Conservation (phyloP, 495 filamentous ascomycete species). For the Trichocladium uniseriatum region DNA sequence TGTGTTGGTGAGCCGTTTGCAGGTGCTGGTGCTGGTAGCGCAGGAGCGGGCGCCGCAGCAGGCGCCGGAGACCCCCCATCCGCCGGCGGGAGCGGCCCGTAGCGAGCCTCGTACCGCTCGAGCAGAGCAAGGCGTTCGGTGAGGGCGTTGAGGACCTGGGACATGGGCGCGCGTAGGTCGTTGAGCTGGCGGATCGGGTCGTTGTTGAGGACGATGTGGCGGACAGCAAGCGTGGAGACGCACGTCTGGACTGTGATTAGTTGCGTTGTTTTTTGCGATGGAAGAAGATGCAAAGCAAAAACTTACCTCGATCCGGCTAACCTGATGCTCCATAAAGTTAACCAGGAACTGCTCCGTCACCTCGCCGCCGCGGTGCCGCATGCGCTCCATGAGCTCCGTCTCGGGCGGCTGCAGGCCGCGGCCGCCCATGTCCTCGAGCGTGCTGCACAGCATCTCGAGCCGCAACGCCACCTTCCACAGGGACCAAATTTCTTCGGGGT, state of each 20-base stretch:
- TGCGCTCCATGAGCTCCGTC: slow-evolving; percentile 68
- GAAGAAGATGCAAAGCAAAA: neutral
- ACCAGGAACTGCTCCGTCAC: slow-evolving; percentile 77
- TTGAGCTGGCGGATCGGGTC: slow-evolving; percentile 31
- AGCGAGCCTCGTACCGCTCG: slow-evolving; percentile 39
- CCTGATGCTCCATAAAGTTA: slow-evolving; percentile 86
- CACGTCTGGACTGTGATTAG: slow-evolving; percentile 3
- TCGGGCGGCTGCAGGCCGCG: slow-evolving; percentile 60
- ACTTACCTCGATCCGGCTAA: slow-evolving; percentile 88
- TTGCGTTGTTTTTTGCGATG: neutral
- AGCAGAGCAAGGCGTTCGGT: slow-evolving; percentile 38
- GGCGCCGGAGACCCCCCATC: neutral
- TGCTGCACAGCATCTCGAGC: slow-evolving; percentile 84
- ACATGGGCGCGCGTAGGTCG: slow-evolving; percentile 44
- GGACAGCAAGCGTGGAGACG: slow-evolving; percentile 53
- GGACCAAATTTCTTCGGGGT: slow-evolving; percentile 76
- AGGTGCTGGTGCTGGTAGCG: neutral
- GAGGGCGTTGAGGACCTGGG: slow-evolving; percentile 34
- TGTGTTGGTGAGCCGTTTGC: no score
- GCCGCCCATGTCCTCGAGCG: slow-evolving; percentile 56
- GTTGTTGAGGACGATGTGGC: slow-evolving; percentile 48
- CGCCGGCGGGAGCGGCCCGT: slow-evolving; percentile 26
- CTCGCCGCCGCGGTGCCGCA: slow-evolving; percentile 76
- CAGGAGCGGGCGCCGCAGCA: neutral
- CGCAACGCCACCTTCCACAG: slow-evolving; percentile 84